phyloP scores from a whole-genome alignment of 1,139 yeast genomes.

The Blastobotrys illinoisensis region DNA sequence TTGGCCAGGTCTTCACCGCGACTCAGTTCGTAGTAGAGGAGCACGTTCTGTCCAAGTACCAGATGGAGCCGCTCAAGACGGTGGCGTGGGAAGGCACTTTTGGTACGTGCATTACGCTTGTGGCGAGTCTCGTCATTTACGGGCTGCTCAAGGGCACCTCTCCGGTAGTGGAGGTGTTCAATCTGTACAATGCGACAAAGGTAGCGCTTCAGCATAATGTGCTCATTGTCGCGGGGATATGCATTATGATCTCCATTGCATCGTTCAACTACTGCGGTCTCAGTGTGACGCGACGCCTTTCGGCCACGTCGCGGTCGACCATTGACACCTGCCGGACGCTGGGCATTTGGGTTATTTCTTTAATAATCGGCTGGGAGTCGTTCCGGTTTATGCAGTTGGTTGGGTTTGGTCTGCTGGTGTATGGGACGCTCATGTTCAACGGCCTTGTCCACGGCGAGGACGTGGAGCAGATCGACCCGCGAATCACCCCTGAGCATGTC shows the following conservation, averaged over 20 bases:
- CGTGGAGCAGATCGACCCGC: not conserved
- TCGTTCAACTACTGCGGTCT: constrained; percentile 71
- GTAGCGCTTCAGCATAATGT: constrained; percentile 43
- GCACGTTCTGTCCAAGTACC: constrained; percentile 49
- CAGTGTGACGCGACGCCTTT: constrained; percentile 56
- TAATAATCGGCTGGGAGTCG: constrained; percentile 71
- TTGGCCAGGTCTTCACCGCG: constrained; percentile 66
- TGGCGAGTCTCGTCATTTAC: constrained; percentile 41
- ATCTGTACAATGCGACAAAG: constrained; percentile 46
- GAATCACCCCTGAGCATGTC: not conserved
- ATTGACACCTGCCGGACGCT: constrained; percentile 75
- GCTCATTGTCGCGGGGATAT: constrained; percentile 49
- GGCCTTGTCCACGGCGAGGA: constrained; percentile 44
- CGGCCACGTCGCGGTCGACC: constrained; percentile 77
- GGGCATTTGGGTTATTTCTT: constrained; percentile 71
- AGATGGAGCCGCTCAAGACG: constrained; percentile 56
- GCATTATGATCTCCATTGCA: constrained; percentile 69
- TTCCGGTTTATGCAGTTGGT: constrained; percentile 55
- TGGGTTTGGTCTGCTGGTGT: constrained; percentile 61
- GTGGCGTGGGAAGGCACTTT: constrained; percentile 75
- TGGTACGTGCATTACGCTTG: constrained; percentile 48
- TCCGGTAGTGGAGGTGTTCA: constrained; percentile 49
- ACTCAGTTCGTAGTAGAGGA: constrained; percentile 77
- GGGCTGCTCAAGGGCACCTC: constrained; percentile 37
- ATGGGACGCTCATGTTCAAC: constrained; percentile 72